A percentile compares a stretch with the other conserved stretches of the same genome.
Evolutionary conservation across 2,329 filamentous ascomycete species (phyloP).

Genomic region (Bipolaris gigantea): DNA sequence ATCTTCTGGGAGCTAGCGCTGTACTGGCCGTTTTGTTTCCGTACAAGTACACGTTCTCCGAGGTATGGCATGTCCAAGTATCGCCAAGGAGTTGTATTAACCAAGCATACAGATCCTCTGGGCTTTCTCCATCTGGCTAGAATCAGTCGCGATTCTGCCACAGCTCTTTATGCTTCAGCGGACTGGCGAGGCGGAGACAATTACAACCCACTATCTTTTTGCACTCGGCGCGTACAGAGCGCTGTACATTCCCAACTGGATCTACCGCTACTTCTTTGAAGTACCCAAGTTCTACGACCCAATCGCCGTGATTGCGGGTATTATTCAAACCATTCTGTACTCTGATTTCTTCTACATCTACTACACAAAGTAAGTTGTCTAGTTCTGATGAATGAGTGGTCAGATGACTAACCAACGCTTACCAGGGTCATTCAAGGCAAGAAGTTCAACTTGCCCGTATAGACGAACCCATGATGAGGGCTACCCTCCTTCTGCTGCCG

Average conservation of each 20-base stretch:
- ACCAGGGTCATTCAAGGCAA: constrained; percentile 56
- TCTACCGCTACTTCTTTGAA: constrained; percentile 84
- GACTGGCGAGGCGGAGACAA: constrained; percentile 98
- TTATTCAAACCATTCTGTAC: constrained; percentile 93
- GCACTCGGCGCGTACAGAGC: constrained; percentile 89
- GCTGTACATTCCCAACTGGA: constrained; percentile 98
- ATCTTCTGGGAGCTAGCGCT: constrained; percentile 80
- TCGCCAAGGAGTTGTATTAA: constrained; percentile 11
- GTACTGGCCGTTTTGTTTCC: constrained; percentile 81
- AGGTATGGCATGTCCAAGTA: constrained; percentile 47
- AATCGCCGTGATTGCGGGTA: constrained; percentile 84
- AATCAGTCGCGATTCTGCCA: constrained; percentile 92
- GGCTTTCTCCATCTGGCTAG: constrained; percentile 98
- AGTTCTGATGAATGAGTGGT: not conserved
- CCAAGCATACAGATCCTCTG: constrained; percentile 72
- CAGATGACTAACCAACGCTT: not conserved
- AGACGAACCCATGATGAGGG: constrained; percentile 16
- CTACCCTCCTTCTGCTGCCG: constrained; percentile 7
- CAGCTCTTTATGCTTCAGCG: constrained; percentile 98
- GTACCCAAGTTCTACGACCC: constrained; percentile 70
- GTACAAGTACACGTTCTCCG: constrained; percentile 76
- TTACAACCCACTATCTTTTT: constrained; percentile 97
- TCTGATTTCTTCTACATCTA: constrained; percentile 99
- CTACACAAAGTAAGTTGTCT: constrained; percentile 74
- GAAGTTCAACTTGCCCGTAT: constrained; percentile 58